These are phyloP conservation scores for Russula lepida DNA, from an alignment of 768 basidiomycete genomes.

Conservation along the genomic window DNA sequence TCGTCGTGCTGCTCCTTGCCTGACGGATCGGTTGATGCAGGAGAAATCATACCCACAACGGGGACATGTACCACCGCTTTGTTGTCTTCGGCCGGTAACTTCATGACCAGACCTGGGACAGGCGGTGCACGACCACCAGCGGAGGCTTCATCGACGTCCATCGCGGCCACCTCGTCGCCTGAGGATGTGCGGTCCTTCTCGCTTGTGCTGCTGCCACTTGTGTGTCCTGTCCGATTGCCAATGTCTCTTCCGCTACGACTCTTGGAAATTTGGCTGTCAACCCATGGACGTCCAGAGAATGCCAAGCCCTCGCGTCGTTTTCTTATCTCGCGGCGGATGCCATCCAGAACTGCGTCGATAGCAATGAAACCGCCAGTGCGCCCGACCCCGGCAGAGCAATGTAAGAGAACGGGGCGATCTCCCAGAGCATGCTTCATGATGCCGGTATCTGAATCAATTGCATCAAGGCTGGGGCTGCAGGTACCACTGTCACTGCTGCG, in stretches of 20 bases:
- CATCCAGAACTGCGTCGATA: slow-evolving; percentile 78
- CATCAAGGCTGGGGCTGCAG: slow-evolving; percentile 22
- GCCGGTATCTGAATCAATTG: slow-evolving; percentile 48
- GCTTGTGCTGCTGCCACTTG: slow-evolving; percentile 20
- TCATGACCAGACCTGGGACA: slow-evolving; percentile 12
- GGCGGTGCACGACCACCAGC: slow-evolving; percentile 14
- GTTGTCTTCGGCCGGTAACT: slow-evolving; percentile 7
- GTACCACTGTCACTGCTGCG: slow-evolving; percentile 13
- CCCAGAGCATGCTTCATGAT: slow-evolving; percentile 46
- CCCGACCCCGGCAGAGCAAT: slow-evolving; percentile 93
- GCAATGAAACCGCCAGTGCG: slow-evolving; percentile 92
- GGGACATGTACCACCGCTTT: slow-evolving; percentile 14
- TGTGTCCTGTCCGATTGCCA: slow-evolving; percentile 10
- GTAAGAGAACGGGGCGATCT: slow-evolving; percentile 61
- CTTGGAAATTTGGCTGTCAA: slow-evolving; percentile 10
- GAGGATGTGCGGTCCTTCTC: slow-evolving; percentile 19
- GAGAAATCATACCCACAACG: slow-evolving; percentile 13
- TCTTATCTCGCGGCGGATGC: slow-evolving; percentile 50
- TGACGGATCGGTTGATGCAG: background rate
- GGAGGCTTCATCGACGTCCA: slow-evolving; percentile 26
- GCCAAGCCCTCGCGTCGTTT: slow-evolving; percentile 26
- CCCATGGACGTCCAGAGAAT: slow-evolving; percentile 22
- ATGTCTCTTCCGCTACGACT: slow-evolving; percentile 18
- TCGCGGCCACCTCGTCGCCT: slow-evolving; percentile 22
- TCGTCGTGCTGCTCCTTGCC: slow-evolving; percentile 6